Evolutionary conservation across 2,329 filamentous ascomycete genomes (phyloP).

Genomic region (Epichloe amarillans): DNA sequence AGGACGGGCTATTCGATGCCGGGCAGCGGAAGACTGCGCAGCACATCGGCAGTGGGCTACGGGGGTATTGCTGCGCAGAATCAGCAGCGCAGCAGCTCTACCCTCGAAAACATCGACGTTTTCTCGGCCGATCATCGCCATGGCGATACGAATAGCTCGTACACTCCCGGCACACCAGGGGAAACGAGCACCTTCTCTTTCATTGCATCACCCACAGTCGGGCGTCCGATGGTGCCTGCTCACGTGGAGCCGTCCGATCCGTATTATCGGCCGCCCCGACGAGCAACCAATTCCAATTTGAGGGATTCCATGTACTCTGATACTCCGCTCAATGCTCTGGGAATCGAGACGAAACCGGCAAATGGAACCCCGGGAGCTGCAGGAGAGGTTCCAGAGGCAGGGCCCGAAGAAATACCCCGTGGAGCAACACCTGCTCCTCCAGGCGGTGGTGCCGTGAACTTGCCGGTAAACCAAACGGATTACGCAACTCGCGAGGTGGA

Average conservation of each 20-base stretch:
- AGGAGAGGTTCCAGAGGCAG: slow-evolving; percentile 23
- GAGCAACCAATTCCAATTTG: slow-evolving; percentile 51
- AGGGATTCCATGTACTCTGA: slow-evolving; percentile 22
- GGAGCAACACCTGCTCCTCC: slow-evolving; percentile 32
- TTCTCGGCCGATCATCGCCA: slow-evolving; percentile 32
- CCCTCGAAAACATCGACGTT: slow-evolving; percentile 36
- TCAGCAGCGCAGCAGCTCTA: slow-evolving; percentile 40
- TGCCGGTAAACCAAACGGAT: slow-evolving; percentile 54
- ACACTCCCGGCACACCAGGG: slow-evolving; percentile 63
- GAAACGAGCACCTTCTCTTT: slow-evolving; percentile 63
- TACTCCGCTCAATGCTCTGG: slow-evolving; percentile 15
- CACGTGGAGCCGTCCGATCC: slow-evolving; percentile 51
- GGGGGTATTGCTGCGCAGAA: slow-evolving; percentile 31
- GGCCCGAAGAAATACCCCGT: slow-evolving; percentile 24
- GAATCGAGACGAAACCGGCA: slow-evolving; percentile 20
- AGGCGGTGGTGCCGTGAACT: slow-evolving; percentile 17
- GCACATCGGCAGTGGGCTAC: slow-evolving; percentile 47
- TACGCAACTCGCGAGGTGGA: slow-evolving; percentile 92
- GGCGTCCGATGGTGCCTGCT: slow-evolving; percentile 30
- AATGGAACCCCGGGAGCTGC: slow-evolving; percentile 2
- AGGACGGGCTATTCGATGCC: slow-evolving; percentile 45
- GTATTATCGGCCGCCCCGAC: slow-evolving; percentile 77
- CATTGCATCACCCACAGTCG: slow-evolving; percentile 42
- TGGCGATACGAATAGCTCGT: slow-evolving; percentile 48
- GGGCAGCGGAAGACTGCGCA: slow-evolving; percentile 38